Percentiles rank a stretch among this genome's conserved stretches.
These are phyloP conservation scores for Lactarius tabidus DNA, from an alignment of 768 basidiomycete genomes.

Conservation along the genomic window DNA sequence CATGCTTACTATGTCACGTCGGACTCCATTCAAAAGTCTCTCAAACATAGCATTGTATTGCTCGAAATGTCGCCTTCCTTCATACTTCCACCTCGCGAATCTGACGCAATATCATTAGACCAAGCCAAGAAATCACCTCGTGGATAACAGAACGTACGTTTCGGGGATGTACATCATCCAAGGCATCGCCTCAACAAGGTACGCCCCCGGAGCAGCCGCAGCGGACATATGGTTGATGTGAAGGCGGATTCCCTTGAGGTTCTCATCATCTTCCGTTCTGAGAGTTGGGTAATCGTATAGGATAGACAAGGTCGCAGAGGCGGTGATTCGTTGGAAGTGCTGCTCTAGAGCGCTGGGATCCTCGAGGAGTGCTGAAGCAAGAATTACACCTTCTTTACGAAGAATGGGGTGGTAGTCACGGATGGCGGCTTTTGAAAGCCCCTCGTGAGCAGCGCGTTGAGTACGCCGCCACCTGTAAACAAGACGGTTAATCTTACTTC, in stretches of 20 bases:
- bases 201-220: background rate
- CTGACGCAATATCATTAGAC: background rate
- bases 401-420: conserved; percentile 4
- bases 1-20: background rate
- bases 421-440: background rate
- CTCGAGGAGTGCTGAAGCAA: background rate
- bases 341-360: background rate
- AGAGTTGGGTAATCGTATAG: too few species aligned
- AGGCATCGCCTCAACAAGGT: background rate
- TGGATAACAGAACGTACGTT: background rate
- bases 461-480: conserved; percentile 5
- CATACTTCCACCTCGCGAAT: too few species aligned
- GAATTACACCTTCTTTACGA: conserved; percentile 10
- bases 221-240: background rate
- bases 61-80: too few species aligned
- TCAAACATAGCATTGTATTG: too few species aligned
- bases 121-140: background rate
- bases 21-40: too few species aligned
- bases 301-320: background rate
- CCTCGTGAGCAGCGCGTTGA: conserved; percentile 18
- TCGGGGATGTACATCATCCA: background rate
- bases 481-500: too few species aligned
- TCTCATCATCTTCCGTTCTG: background rate
- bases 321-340: background rate
- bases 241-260: background rate